phyloP scores from a whole-genome alignment of 495 filamentous ascomycete genomes.

The Lasiosphaeria hispida region DNA sequence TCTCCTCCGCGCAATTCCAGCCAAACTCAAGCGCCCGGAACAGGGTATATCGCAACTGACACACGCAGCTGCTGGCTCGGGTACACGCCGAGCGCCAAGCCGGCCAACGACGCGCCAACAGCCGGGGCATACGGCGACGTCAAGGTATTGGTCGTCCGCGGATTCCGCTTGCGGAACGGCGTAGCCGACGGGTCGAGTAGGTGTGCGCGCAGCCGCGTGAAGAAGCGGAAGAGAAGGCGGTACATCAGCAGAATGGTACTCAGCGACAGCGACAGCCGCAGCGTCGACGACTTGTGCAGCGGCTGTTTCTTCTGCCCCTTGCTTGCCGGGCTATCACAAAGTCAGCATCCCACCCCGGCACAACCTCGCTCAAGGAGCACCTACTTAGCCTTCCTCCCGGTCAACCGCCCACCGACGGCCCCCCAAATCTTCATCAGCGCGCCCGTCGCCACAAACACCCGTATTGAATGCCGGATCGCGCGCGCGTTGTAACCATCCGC shows the following conservation, averaged over 20 bases:
- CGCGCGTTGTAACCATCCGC: conserved; percentile 73
- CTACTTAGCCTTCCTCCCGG: conserved; percentile 46
- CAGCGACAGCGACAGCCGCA: conserved; percentile 76
- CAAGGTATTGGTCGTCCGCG: conserved; percentile 65
- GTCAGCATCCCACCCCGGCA: neutral
- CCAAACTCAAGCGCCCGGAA: conserved; percentile 81
- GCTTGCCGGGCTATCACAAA: neutral
- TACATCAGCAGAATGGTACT: conserved; percentile 84
- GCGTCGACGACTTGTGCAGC: conserved; percentile 64
- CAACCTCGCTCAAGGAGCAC: conserved; percentile 11
- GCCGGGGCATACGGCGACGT: conserved; percentile 82
- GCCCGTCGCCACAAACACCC: conserved; percentile 71
- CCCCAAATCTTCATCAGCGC: conserved; percentile 69
- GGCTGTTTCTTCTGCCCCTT: conserved; percentile 41
- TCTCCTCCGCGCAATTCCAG: conserved; percentile 78
- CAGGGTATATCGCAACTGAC: conserved; percentile 68
- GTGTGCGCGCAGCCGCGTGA: conserved; percentile 72
- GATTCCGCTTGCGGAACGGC: conserved; percentile 80
- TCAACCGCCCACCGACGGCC: conserved; percentile 48
- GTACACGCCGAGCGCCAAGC: conserved; percentile 74
- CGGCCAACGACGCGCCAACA: conserved; percentile 81
- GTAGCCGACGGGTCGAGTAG: conserved; percentile 70
- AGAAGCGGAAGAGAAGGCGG: conserved; percentile 85
- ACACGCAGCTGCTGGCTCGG: conserved; percentile 74
- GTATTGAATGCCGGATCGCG: conserved; percentile 70